phyloP scores from a whole-genome alignment of 768 basidiomycete species.

The Tylopilus intermedius region DNA sequence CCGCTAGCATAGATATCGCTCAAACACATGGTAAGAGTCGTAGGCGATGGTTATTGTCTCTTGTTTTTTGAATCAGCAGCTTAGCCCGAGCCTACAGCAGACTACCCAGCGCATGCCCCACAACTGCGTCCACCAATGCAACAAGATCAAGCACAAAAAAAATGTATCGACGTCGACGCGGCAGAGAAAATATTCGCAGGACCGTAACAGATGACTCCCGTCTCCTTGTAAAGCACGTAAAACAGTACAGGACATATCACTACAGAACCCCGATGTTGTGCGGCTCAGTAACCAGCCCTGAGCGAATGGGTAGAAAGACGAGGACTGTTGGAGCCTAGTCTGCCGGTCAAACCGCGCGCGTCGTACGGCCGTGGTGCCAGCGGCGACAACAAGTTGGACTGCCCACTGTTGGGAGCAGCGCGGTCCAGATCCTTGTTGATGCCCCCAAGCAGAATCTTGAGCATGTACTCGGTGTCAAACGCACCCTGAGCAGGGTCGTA shows the following conservation, averaged over 20 bases:
- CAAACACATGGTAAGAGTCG: no score
- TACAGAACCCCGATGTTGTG: neutral
- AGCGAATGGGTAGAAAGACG: constrained; percentile 11
- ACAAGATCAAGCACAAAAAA: neutral
- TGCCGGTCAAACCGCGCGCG: constrained; percentile 5
- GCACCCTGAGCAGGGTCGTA: constrained; percentile 29
- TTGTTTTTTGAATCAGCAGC: no score
- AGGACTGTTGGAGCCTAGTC: constrained; percentile 8
- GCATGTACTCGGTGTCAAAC: constrained; percentile 33
- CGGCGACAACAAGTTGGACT: constrained; percentile 11
- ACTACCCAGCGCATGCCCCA: neutral
- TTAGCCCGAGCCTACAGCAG: no score
- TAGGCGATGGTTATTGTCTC: no score
- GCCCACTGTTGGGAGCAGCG: constrained; percentile 2
- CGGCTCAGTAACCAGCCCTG: constrained; percentile 12
- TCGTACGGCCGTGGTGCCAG: constrained; percentile 1
- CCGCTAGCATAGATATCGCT: no score
- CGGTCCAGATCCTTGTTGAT: constrained; percentile 18
- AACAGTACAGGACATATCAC: neutral
- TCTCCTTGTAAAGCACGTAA: no score
- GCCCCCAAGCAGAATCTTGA: constrained; percentile 32
- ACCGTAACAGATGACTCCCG: no score
- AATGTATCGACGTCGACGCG: neutral
- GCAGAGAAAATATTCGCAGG: neutral
- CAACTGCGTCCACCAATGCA: neutral